phyloP scores from a whole-genome alignment of 352 stramenopile species.

The Pelagophyceae sp. region DNA sequence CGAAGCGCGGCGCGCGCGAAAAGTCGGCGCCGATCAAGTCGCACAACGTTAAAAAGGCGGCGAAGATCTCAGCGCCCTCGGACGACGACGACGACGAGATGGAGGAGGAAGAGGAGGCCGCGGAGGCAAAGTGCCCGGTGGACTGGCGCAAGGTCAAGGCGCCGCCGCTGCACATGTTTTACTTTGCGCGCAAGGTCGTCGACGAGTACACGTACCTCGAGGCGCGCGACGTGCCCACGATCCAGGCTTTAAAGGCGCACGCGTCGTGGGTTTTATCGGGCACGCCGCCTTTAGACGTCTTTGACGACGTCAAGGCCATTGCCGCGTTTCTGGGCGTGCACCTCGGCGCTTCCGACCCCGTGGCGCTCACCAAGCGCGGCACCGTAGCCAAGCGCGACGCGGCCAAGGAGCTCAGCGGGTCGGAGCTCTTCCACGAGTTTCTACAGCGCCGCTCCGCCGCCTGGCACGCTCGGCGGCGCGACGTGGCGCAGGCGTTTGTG shows the following conservation, averaged over 20 bases:
- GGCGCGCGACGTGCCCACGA: slow-evolving; percentile 29
- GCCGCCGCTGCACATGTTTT: slow-evolving; percentile 37
- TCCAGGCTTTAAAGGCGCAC: slow-evolving; percentile 29
- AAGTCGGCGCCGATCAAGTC: slow-evolving; percentile 2
- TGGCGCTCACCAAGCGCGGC: slow-evolving; percentile 22
- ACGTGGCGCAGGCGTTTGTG: slow-evolving; percentile 32
- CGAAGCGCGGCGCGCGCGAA: neutral
- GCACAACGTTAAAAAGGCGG: slow-evolving; percentile 4
- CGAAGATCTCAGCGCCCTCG: neutral
- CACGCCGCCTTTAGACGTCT: slow-evolving; percentile 33
- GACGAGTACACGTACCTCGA: slow-evolving; percentile 40
- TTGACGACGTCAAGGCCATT: slow-evolving; percentile 35
- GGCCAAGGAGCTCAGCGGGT: slow-evolving; percentile 25
- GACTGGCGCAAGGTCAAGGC: slow-evolving; percentile 27
- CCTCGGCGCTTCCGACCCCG: slow-evolving; percentile 30
- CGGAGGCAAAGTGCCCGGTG: slow-evolving; percentile 11
- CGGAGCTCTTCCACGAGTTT: slow-evolving; percentile 33
- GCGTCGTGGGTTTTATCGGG: slow-evolving; percentile 34
- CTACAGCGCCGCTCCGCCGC: slow-evolving; percentile 27
- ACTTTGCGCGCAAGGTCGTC: slow-evolving; percentile 36
- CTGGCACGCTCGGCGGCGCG: slow-evolving; percentile 35
- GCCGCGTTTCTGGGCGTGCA: slow-evolving; percentile 34
- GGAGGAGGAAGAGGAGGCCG: slow-evolving; percentile 18
- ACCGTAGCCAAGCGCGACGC: neutral
- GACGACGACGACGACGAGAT: slow-evolving; percentile 20